A percentile compares a stretch with the other conserved stretches of the same genome.
phyloP scores from a whole-genome alignment of 2,329 filamentous ascomycete species.

The Amphichorda felina region DNA sequence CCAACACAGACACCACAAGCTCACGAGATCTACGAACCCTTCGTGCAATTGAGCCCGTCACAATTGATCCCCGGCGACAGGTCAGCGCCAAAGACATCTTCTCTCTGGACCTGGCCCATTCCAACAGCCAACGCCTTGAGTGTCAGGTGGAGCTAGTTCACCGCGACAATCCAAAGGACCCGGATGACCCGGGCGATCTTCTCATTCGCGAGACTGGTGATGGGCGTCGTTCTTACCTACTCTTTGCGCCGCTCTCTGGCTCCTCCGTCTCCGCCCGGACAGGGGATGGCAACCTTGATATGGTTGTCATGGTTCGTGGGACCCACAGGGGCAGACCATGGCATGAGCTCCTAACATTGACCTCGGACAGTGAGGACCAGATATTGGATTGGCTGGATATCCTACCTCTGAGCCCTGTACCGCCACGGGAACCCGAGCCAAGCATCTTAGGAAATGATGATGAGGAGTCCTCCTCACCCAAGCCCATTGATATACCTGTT shows the following conservation, averaged over 20 bases:
- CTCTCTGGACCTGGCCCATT: slow-evolving; percentile 73
- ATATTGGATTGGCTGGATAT: slow-evolving; percentile 81
- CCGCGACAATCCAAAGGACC: slow-evolving; percentile 63
- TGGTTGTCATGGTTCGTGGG: slow-evolving; percentile 82
- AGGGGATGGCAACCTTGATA: slow-evolving; percentile 56
- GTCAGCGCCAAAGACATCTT: slow-evolving; percentile 89
- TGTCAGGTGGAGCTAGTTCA: slow-evolving; percentile 82
- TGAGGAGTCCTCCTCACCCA: slow-evolving; percentile 10
- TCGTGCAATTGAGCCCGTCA: slow-evolving; percentile 55
- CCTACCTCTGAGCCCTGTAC: slow-evolving; percentile 42
- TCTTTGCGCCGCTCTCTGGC: slow-evolving; percentile 80
- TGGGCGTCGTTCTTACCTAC: slow-evolving; percentile 59
- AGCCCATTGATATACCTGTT: slow-evolving; percentile 15
- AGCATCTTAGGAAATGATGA: slow-evolving; percentile 16
- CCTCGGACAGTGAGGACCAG: slow-evolving; percentile 64
- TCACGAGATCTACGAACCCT: slow-evolving; percentile 71
- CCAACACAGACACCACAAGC: slow-evolving; percentile 68
- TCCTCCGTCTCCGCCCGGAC: slow-evolving; percentile 66
- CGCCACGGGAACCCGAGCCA: slow-evolving; percentile 27
- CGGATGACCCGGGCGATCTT: slow-evolving; percentile 65
- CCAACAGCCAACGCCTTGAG: slow-evolving; percentile 78
- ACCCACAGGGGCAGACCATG: slow-evolving; percentile 54
- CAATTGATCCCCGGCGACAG: slow-evolving; percentile 64
- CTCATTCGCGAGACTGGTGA: slow-evolving; percentile 83
- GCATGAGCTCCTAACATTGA: slow-evolving; percentile 74